Evolutionary conservation across 306 rosid genomes (phyloP), one percentile per base, ranked within the genome.

Genomic region (Begonia peltatifolia): DNA sequence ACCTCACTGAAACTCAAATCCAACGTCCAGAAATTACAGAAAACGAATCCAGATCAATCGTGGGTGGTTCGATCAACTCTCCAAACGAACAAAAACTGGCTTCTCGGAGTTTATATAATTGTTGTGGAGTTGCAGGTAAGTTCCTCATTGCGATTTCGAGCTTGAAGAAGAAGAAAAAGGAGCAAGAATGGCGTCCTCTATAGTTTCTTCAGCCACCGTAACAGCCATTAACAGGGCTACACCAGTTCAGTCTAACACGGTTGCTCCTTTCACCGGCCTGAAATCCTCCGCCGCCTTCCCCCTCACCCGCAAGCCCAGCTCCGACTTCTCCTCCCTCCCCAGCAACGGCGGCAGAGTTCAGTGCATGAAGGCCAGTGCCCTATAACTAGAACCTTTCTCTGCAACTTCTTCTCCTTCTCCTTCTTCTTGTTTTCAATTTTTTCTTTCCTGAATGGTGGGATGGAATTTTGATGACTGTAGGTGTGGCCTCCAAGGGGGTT

Each of bases 321-420:
- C 41, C 52, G 87, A 89, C 77, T 77, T 82, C n/a, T 77, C 93
- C 74, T 55, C 95, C 49, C 3, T 74, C 4, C 62, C 84, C 10
- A 76, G 38, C 87, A 89, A 89, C 8, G 95, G 95, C 17, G 79
- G 79, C 54, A 79, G 79, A 72, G 92, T 77, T 9, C 72, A 67
- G 50, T 79, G 93, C 84, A 79, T 84, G 74, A 2, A 67, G 84
- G 95, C 79, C 66, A 16, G 17, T 35, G 5, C 12, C 3, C 5
- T 44, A 2, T 10, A 44, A 10, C 5, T 44, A 2, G 0, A 44
- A 10, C 48, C 14, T n/a, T 10, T 44, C 14, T 10, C 12, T 44
- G n/a, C 12, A 44, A 44, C 6, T 44, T 44, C 48, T 10, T 10
- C 6, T n/a, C 11, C 6, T 44, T 44, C 48, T 10, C 0, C 6